These are phyloP conservation scores for Aspergillus fischeri DNA, from an alignment of 2,329 filamentous ascomycete genomes.

Conservation along the genomic window DNA sequence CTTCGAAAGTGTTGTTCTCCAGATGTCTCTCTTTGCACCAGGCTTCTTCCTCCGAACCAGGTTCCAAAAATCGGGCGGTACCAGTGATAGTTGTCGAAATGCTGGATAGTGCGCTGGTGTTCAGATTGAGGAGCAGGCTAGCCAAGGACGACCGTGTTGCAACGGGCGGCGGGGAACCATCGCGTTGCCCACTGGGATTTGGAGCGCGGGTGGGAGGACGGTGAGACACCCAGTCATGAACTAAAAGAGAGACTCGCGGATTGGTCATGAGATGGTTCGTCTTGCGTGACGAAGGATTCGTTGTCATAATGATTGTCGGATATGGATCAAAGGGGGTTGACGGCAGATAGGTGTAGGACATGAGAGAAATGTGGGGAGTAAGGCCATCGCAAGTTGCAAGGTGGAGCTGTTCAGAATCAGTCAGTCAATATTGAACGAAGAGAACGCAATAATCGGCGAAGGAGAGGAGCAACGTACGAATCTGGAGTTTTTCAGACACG, in stretches of 20 bases:
- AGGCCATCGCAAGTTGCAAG: conserved; percentile 84
- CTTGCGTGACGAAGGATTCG: conserved; percentile 66
- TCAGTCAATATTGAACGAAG: conserved; percentile 4
- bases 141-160: conserved; percentile 69
- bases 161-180: conserved; percentile 61
- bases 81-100: conserved; percentile 95
- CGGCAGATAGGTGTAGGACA: conserved; percentile 98
- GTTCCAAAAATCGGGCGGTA: conserved; percentile 67
- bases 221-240: conserved; percentile 97
- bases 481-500: conserved; percentile 88
- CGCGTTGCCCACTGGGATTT: conserved; percentile 50
- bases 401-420: conserved; percentile 64
- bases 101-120: conserved; percentile 78
- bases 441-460: conserved; percentile 6
- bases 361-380: conserved; percentile 86
- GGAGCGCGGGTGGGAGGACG: conserved; percentile 70
- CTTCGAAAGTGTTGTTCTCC: conserved; percentile 84
- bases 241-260: conserved; percentile 84
- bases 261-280: conserved; percentile 78
- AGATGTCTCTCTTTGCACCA: conserved; percentile 82
- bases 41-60: conserved; percentile 73
- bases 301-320: conserved; percentile 96
- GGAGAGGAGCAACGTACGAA: conserved; percentile 61
- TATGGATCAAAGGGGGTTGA: conserved; percentile 62
- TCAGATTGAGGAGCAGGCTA: conserved; percentile 80